Evolutionary conservation across 2,329 filamentous ascomycete genomes (phyloP).

Genomic region (Penicillium sp.): DNA sequence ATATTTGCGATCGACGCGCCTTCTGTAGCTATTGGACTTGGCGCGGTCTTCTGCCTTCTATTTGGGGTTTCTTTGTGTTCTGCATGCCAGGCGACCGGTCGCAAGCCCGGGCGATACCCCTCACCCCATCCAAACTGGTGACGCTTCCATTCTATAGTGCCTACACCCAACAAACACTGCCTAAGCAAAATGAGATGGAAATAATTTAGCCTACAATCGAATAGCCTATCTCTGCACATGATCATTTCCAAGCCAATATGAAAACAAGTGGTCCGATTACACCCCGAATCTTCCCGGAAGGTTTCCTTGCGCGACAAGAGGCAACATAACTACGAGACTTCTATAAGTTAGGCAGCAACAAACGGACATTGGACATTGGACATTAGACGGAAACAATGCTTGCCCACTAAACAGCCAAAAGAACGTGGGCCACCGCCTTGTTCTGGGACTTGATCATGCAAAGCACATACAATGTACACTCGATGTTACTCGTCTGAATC

Average conservation of each 20-base stretch:
- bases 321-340: not conserved
- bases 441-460: not conserved
- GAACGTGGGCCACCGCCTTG: not conserved
- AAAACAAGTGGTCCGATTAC: not conserved
- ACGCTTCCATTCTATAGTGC: no score
- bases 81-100: not conserved
- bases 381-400: not conserved
- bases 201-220: no score
- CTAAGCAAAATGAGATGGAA: not conserved
- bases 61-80: not conserved
- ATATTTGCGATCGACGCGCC: not conserved
- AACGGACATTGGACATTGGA: no score
- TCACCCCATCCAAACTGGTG: no score
- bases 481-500: not conserved
- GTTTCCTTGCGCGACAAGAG: not conserved
- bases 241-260: no score
- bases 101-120: not conserved
- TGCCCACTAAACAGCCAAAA: not conserved
- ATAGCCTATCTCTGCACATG: accelerated
- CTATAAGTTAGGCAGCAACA: no score
- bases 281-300: not conserved
- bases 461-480: no score
- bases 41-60: no score
- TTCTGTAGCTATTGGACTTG: not conserved
- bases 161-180: no score